A percentile compares a stretch with the other conserved stretches of the same genome.
Conservation (phyloP, 2,329 filamentous ascomycete genomes). For the Botrytis porri region DNA sequence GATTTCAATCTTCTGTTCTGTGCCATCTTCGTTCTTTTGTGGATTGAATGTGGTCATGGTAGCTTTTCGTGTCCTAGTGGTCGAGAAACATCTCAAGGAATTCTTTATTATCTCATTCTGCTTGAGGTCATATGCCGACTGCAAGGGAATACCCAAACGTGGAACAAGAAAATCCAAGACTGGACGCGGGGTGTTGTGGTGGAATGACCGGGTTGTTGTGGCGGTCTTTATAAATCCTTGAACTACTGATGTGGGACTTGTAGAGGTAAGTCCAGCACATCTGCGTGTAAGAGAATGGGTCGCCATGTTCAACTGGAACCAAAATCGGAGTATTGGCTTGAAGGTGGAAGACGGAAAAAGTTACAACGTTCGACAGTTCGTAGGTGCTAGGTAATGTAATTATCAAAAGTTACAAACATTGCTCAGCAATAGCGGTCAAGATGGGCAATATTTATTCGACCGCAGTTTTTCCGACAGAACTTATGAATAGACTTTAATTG, state of each 20-base stretch:
- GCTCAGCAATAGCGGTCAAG: background rate
- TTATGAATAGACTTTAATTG: background rate
- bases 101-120: background rate
- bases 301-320: slow-evolving; percentile 27
- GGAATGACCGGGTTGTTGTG: slow-evolving; percentile 33
- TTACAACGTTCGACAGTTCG: background rate
- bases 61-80: slow-evolving; percentile 9
- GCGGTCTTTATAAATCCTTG: slow-evolving; percentile 32
- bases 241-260: slow-evolving; percentile 27
- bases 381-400: background rate
- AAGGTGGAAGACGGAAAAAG: background rate
- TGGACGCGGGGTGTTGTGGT: slow-evolving; percentile 29
- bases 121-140: background rate
- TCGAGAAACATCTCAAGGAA: slow-evolving; percentile 25
- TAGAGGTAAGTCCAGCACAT: slow-evolving; percentile 27
- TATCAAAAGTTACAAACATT: slow-evolving; percentile 6
- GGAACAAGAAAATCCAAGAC: slow-evolving; percentile 36
- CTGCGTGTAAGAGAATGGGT: slow-evolving; percentile 28
- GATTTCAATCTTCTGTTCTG: slow-evolving; percentile 80
- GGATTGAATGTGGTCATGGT: slow-evolving; percentile 60
- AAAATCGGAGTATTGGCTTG: background rate
- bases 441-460: background rate
- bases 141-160: slow-evolving; percentile 15
- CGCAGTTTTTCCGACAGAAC: background rate
- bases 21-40: slow-evolving; percentile 75